Evolutionary conservation across 2,329 filamentous ascomycete species (phyloP), one percentile per base, ranked within the genome.

Genomic region (Colletotrichum caudatum): DNA sequence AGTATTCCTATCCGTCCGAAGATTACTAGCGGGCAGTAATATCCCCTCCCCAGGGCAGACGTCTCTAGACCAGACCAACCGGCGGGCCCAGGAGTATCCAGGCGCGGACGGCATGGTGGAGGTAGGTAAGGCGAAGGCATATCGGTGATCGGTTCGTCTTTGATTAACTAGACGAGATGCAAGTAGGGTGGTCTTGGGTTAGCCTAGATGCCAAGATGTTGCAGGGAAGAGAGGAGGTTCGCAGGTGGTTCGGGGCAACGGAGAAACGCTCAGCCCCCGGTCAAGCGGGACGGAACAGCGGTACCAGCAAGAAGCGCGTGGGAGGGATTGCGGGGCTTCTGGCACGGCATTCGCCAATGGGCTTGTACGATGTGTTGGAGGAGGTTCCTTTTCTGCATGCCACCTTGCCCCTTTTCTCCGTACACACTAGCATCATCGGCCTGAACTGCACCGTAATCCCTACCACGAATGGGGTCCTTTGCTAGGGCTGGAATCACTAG

Each of bases 171-270:
- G 29, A 29, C 29, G 29, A 29, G 58, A 61, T 61, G 58, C 58
- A 61, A 61, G 41, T 16, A 29, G 20, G 44, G 44, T 62, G 51
- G 44, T 64, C 14, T 48, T 54, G 56, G 64, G 51, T 62, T 56
- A 48, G 56, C 50, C 39, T 61, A 33, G 48, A 54, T 48, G 64
- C 69, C 58, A 68, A 64, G 64, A 64, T 64, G 64, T 61, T 64
- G 69, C 69, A 72, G 66, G 65, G 65, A 71, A 64, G 50, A 56
- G 65, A 41, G 50, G 51, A 37, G 51, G 69, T 68, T 71, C 69
- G 64, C 58, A 69, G 63, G 60, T 54, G 64, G 64, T 69, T 72
- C 72, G 72, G 72, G 69, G 72, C 64, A 73, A 73, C 64, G 72
- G 72, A 72, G 72, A 67, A 61, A 68, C 56, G 61, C 64, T 53